phyloP scores from a whole-genome alignment of 2,329 filamentous ascomycete species.

The Orbilia ellipsospora region DNA sequence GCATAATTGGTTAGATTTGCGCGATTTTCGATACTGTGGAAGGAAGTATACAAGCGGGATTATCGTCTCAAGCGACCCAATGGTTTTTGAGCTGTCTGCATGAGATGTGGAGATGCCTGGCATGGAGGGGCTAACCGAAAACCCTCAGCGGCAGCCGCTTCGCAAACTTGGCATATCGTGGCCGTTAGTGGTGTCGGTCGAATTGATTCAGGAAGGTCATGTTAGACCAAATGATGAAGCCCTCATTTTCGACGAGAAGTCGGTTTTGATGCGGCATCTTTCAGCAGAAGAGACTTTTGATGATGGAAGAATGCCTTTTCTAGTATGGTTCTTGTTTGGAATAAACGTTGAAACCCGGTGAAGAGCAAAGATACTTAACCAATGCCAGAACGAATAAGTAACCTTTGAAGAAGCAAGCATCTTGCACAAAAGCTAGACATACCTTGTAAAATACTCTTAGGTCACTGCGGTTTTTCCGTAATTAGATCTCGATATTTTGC shows the following conservation, averaged over 20 bases:
- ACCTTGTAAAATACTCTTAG: no score
- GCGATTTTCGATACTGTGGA: conserved; percentile 48
- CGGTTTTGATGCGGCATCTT: conserved; percentile 17
- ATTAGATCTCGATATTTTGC: no score
- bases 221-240: conserved; percentile 1
- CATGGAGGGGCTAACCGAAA: conserved; percentile 53
- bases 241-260: neutral
- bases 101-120: conserved; percentile 53
- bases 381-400: no score
- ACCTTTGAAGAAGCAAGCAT: no score
- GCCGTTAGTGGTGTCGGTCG: neutral
- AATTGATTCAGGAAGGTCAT: conserved; percentile 37
- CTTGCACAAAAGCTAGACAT: no score
- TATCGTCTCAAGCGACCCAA: conserved; percentile 55
- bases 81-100: conserved; percentile 48
- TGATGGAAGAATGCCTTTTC: conserved; percentile 17
- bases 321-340: neutral
- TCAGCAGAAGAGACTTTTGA: conserved; percentile 18
- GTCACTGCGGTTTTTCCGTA: no score
- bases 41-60: conserved; percentile 54
- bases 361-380: no score
- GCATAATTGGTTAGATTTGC: conserved; percentile 53
- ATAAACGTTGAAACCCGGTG: neutral
- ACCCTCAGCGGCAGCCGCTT: conserved; percentile 46
- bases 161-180: conserved; percentile 40